These are phyloP conservation scores for Adansonia digitata DNA, from an alignment of 345 rosid genomes.

Conservation along the genomic window DNA sequence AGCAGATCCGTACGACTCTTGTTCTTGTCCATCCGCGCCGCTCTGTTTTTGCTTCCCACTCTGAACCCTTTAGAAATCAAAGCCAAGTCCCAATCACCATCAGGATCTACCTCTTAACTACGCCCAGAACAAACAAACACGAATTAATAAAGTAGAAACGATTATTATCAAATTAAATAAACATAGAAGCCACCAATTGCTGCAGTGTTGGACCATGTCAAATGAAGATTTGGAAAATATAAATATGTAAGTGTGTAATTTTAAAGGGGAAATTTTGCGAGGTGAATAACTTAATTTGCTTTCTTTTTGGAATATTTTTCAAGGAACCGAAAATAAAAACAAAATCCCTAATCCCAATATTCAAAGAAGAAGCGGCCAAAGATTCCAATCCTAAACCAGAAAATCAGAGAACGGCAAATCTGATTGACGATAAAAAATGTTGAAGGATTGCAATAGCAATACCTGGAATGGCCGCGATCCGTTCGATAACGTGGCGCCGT, in stretches of 20 bases:
- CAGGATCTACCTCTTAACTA: conserved; percentile 17
- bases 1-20: conserved; percentile 83
- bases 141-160: not conserved
- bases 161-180: not conserved
- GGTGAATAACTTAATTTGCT: not conserved
- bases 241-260: not conserved
- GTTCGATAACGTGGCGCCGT: not conserved
- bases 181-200: not conserved
- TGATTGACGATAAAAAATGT: not conserved
- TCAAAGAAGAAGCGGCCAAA: not conserved
- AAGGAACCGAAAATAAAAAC: not conserved
- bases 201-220: not conserved
- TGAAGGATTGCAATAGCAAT: not conserved
- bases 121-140: not conserved
- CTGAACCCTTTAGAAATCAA: conserved; percentile 19
- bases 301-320: not conserved
- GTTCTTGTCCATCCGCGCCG: conserved; percentile 79
- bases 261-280: not conserved
- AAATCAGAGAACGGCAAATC: not conserved
- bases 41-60: conserved; percentile 28
- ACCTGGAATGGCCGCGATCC: conserved; percentile 19
- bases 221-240: not conserved
- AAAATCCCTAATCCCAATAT: not conserved
- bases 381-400: not conserved
- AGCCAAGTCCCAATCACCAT: conserved; percentile 37